Evolutionary conservation across 768 basidiomycete genomes (phyloP), one percentile per base, ranked within the genome.

Genomic region (Cystofilobasidium ferigula): DNA sequence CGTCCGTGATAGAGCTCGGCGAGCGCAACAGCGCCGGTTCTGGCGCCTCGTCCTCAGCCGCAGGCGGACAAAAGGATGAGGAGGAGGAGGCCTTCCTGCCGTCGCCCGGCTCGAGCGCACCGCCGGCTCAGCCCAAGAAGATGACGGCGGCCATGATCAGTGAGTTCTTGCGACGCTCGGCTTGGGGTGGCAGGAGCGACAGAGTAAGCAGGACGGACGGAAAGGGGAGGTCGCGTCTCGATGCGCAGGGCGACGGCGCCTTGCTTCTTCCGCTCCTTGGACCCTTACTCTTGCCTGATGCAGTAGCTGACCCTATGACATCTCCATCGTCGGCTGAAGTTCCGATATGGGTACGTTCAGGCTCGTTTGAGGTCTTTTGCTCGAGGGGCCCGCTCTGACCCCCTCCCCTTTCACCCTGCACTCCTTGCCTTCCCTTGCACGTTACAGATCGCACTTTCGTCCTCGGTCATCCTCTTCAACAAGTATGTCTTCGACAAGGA

Each of bases 381-480:
- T 14, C 35, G 18, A 14, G 38, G 38, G 22, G 35, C 7, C n/a
- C 45, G 35, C 42, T 24, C 13, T 42, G 24, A 34, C 64, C 18
- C 26, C 35, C 16, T 30, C 20, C 10, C 47, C n/a, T 8, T 20
- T 32, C 7, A 9, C 26, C 5, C 20, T 7, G 8, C 57, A 10
- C 6, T 35, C 57, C 36, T 13, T 38, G 16, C 40, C 42, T 40
- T 22, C 16, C 32, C 48, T 28, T 48, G 16, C 28, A 12, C 36
- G n/a, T n/a, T n/a, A 35, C 30, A 65, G 94, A 97, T 95, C 72
- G 78, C 83, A 24, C 85, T 94, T 71, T 87, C 85, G 70, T 89
- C 90, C 30, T 75, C 84, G 10, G 93, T 97, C 74, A 97, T 97
- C 78, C 84, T 95, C 67, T 95, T 97, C 83, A 95, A 95, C 82